A percentile compares a stretch with the other conserved stretches of the same genome.
Conservation (phyloP, 1,284 basidiomycete species). For the Tetrapyrgos nigripes region DNA sequence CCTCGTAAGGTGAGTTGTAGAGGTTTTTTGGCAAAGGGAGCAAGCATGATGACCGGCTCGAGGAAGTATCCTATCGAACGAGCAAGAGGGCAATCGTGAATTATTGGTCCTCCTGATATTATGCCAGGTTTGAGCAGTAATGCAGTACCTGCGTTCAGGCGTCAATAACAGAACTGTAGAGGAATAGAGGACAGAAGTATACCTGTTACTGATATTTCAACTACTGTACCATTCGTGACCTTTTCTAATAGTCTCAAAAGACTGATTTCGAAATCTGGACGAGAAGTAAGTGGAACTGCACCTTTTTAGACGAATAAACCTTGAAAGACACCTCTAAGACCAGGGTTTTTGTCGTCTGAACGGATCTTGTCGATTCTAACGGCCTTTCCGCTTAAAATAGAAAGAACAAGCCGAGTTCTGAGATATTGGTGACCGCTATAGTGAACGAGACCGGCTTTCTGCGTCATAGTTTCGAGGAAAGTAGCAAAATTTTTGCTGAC, state of each 20-base stretch:
- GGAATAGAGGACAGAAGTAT: constrained; percentile 25
- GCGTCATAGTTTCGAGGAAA: constrained; percentile 42
- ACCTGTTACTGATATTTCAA: constrained; percentile 98
- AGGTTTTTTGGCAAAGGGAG: constrained; percentile 93
- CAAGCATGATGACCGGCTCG: constrained; percentile 89
- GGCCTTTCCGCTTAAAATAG: constrained; percentile 87
- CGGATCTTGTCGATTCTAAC: constrained; percentile 92
- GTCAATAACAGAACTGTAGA: constrained; percentile 1
- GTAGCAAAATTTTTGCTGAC: constrained; percentile 3
- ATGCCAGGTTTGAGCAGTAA: constrained; percentile 93
- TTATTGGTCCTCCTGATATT: constrained; percentile 83
- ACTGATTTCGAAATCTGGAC: constrained; percentile 90
- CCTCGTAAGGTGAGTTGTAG: constrained; percentile 85
- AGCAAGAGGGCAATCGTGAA: constrained; percentile 89
- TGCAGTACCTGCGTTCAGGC: constrained; percentile 72
- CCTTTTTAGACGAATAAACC: constrained; percentile 1
- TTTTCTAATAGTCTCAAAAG: constrained; percentile 91
- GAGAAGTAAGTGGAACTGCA: constrained; percentile 6
- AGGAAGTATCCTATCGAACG: constrained; percentile 94
- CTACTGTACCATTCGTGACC: constrained; percentile 92
- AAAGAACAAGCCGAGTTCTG: constrained; percentile 86
- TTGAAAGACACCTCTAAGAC: constrained; percentile 73
- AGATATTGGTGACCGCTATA: constrained; percentile 87
- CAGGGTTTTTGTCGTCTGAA: constrained; percentile 92
- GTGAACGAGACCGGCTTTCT: constrained; percentile 48